Evolutionary conservation across 768 basidiomycete species (phyloP).

Genomic region (Candolleomyces eurysporus): DNA sequence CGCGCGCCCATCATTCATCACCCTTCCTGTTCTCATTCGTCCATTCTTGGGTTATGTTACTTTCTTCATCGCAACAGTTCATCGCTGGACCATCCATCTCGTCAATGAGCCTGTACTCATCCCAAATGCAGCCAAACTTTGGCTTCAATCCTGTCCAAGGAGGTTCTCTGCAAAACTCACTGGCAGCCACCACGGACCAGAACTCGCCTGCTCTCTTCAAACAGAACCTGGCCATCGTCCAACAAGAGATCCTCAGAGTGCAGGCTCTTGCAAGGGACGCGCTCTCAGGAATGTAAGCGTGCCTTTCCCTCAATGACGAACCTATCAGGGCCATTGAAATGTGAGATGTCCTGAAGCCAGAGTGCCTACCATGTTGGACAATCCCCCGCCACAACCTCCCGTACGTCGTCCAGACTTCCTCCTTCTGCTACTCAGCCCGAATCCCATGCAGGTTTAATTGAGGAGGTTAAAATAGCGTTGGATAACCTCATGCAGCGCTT

Average conservation of each 20-base stretch:
- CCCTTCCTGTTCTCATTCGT: too few species aligned
- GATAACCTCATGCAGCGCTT: constrained; percentile 46
- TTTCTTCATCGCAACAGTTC: background rate
- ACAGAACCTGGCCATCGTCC: constrained; percentile 48
- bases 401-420: constrained; percentile 27
- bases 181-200: constrained; percentile 33
- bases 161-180: background rate
- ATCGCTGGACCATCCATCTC: background rate
- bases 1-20: too few species aligned
- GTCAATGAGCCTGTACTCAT: background rate
- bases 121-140: background rate
- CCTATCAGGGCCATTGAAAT: background rate
- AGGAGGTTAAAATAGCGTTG: constrained; percentile 50
- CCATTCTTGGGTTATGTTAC: too few species aligned
- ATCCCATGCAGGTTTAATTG: constrained; percentile 40
- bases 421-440: background rate
- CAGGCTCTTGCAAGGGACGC: constrained; percentile 48
- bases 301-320: too few species aligned
- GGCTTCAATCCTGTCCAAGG: background rate
- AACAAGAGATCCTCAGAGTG: constrained; percentile 48
- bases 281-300: constrained; percentile 52
- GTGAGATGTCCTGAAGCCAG: constrained; percentile 23
- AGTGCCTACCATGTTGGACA: constrained; percentile 58
- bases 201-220: constrained; percentile 65
- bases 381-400: constrained; percentile 53